These are phyloP conservation scores for Tilletia walkeri DNA, from an alignment of 1,284 basidiomycete species.

Conservation along the genomic window DNA sequence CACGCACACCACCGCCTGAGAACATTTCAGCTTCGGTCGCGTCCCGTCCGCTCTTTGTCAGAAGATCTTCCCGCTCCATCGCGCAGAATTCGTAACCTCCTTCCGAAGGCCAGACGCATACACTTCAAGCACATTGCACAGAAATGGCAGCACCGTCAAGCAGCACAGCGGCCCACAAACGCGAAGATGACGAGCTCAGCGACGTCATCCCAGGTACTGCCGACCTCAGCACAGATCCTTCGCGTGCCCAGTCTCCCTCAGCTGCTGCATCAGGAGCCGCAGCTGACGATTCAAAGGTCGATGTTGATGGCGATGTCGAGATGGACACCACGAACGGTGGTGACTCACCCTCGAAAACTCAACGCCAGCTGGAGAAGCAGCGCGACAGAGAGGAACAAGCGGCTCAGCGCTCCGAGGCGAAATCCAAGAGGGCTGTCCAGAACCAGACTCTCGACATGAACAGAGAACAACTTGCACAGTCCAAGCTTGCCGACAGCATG, in stretches of 20 bases:
- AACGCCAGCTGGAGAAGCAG: conserved; percentile 44
- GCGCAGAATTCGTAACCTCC: no score
- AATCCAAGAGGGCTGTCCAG: conserved; percentile 39
- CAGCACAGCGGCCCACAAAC: not conserved
- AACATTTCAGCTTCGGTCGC: no score
- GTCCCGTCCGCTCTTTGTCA: no score
- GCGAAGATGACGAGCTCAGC: conserved; percentile 46
- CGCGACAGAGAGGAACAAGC: conserved; percentile 29
- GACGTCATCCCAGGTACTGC: conserved; percentile 41
- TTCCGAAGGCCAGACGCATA: no score
- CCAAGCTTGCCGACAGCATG: conserved; percentile 52
- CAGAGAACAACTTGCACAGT: conserved; percentile 43
- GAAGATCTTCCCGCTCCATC: no score
- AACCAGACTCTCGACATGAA: conserved; percentile 39
- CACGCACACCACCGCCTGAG: no score
- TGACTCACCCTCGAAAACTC: conserved; percentile 38
- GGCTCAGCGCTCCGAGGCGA: conserved; percentile 34
- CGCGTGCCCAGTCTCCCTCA: conserved; percentile 30
- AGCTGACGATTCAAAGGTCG: conserved; percentile 29
- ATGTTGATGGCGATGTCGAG: conserved; percentile 27
- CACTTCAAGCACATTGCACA: no score
- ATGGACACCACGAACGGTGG: conserved; percentile 21
- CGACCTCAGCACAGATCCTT: conserved; percentile 39
- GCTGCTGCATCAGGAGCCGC: conserved; percentile 23
- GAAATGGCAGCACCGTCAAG: no score